Base-by-base conservation (phyloP, 2,329 filamentous ascomycete genomes). In the Fonsecaea erecta region DNA sequence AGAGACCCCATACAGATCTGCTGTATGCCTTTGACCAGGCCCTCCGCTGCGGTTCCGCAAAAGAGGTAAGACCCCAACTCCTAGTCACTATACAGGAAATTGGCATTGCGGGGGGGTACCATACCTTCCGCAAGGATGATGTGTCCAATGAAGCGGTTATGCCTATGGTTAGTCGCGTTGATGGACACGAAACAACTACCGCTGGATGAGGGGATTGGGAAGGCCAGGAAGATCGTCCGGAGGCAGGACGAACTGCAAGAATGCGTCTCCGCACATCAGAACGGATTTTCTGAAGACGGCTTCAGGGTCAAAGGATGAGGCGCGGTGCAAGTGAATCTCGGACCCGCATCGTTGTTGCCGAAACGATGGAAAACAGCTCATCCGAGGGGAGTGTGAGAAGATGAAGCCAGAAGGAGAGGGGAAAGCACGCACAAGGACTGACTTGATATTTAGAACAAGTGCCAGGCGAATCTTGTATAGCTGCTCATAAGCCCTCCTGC, bases 1-100 rank as follows among this genome's bases (percentile, higher is more conserved):
- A 46, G 21, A 30, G 34, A 34, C 59, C 59, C 48, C 26, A 35
- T 46, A 34, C 48, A 28, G 59, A 61, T 54, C 59, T 48, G 32
- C n/a, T 53, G 8, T 18, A 30, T 26, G 32, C 21, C 8, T 34
- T 14, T 34, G 21, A 35, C 26, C 14, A 53, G 51, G 35, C 34
- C 16, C 32, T 35, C 51, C 34, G n/a, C 51, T 61, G 59, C 59
- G 59, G 59, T 34, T 61, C 59, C 59, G 59, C 59, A 61, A 52
- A 52, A 18, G 11, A 24, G 16, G 43, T 35, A 46, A 35, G 30
- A 37, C 43, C 43, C 43, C 18, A 12, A 30, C 28, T 21, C 21
- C 43, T 48, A 24, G 18, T 48, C 43, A 14, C 43, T 24, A 26
- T 48, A 30, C 26, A 30, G 52, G 26, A 32, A 35, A 32, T 53